A percentile compares a stretch with the other conserved stretches of the same genome.
Conservation (phyloP, 306 rosid species). For the Bauhinia variegata region DNA sequence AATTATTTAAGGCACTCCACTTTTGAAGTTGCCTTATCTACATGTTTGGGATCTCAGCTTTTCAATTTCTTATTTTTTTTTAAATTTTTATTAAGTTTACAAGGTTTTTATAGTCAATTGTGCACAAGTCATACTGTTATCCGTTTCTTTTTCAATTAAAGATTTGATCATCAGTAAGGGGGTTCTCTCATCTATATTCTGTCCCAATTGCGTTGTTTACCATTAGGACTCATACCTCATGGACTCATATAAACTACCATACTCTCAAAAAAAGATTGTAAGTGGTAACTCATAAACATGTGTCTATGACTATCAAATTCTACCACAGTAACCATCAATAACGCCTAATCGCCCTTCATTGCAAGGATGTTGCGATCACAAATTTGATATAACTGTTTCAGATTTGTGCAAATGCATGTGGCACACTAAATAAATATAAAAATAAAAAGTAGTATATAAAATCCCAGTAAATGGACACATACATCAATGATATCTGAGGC, state of each 20-base stretch:
- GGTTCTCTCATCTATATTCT: too few species aligned
- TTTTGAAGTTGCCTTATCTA: background rate
- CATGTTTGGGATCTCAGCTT: background rate
- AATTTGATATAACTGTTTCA: background rate
- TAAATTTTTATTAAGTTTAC: conserved; percentile 7
- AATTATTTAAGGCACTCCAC: conserved; percentile 9
- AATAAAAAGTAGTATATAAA: conserved; percentile 2
- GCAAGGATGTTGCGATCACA: conserved; percentile 3
- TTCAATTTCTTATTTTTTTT: background rate
- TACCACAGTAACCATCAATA: background rate
- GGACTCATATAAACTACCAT: background rate
- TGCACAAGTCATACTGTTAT: conserved; percentile 2
- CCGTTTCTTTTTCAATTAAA: too few species aligned
- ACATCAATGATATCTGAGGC: conserved; percentile 87
- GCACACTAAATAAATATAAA: conserved; percentile 9
- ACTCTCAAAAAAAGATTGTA: background rate
- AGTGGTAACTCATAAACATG: background rate
- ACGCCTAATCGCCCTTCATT: conserved; percentile 3
- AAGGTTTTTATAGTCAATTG: conserved; percentile 15
- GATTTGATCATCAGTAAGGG: too few species aligned
- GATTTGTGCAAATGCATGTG: background rate
- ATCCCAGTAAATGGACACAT: conserved; percentile 43
- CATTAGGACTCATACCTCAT: background rate
- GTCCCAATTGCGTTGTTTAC: too few species aligned
- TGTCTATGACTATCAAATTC: conserved; percentile 6